Evolutionary conservation across 208 protist genomes (phyloP), one percentile per base, ranked within the genome.

Genomic region (Crithidia fasciculata): DNA sequence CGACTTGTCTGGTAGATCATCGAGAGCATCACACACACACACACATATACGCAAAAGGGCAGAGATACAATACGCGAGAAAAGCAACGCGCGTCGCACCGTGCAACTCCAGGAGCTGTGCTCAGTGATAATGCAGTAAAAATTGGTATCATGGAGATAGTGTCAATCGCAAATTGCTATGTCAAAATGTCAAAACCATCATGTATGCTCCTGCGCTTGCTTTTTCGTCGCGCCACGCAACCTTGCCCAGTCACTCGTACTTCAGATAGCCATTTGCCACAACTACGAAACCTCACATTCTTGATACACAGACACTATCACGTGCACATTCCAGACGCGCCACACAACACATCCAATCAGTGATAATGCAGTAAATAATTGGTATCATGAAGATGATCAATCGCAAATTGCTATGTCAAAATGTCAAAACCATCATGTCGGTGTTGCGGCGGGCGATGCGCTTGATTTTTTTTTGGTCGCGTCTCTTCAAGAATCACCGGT

Each of bases 121-220:
- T 66, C 60, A 66, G 60, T 18, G 45, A 55, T 66, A 54, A 43
- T 59, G 64, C 72, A 71, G 72, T 65, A 74, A 75, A 68, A 56
- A 59, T 18, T 80, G 69, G 69, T 75, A 80, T 81, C 76, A 81
- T 59, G 37, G 52, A 36, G 50, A 54, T 43, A 70, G 43, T 82
- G 43, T 82, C 71, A 82, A 78, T 74, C 72, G 77, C 66, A 82
- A 77, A 72, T 78, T 78, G 73, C 73, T 72, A 78, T 72, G 73
- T 78, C 63, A 78, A 28, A 78, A 78, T 71, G 58, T 66, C 56
- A 76, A 69, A 72, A 68, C 41, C 70, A 81, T 81, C 76, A 76
- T 80, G 56, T 50, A 8, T 28, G 18, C 19, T 62, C 39, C 40
- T 47, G 12, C 40, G 4, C 1, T 8, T 62, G 7, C 19, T 47